phyloP scores from a whole-genome alignment of 2,329 filamentous ascomycete genomes.

The Talaromyces sp. region DNA sequence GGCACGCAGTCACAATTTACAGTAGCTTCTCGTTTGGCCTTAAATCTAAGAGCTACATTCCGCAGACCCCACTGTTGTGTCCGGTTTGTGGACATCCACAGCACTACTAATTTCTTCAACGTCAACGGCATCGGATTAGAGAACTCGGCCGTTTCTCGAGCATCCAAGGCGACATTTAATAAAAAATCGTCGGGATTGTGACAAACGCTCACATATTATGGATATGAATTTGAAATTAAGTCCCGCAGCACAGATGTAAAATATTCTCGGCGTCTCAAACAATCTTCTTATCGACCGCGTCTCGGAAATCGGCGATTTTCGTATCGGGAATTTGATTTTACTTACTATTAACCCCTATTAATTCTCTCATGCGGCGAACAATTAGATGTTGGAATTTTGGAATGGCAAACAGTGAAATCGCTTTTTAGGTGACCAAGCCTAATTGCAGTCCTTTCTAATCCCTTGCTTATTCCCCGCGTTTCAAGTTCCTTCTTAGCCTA shows the following conservation, averaged over 20 bases:
- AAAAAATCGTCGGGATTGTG: background rate
- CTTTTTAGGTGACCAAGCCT: background rate
- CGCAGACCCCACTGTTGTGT: background rate
- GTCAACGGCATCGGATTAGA: too few species aligned
- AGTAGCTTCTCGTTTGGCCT: background rate
- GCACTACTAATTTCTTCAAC: background rate
- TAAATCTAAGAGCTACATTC: background rate
- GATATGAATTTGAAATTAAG: background rate
- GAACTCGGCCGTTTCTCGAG: too few species aligned
- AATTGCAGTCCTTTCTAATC: background rate
- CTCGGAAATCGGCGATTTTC: too few species aligned
- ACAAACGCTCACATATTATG: background rate
- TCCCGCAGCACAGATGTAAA: background rate
- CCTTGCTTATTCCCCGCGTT: background rate
- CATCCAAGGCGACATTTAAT: background rate
- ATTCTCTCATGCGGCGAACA: background rate
- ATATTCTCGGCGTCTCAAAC: background rate
- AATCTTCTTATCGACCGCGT: too few species aligned
- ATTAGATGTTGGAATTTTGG: background rate
- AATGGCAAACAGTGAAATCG: background rate
- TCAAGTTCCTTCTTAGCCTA: background rate
- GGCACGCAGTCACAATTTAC: background rate
- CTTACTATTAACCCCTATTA: background rate
- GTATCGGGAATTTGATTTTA: background rate
- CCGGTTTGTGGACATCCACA: background rate